These are phyloP conservation scores for Plasmodium gonderi DNA, from an alignment of 169 alveolate genomes.

Conservation along the genomic window DNA sequence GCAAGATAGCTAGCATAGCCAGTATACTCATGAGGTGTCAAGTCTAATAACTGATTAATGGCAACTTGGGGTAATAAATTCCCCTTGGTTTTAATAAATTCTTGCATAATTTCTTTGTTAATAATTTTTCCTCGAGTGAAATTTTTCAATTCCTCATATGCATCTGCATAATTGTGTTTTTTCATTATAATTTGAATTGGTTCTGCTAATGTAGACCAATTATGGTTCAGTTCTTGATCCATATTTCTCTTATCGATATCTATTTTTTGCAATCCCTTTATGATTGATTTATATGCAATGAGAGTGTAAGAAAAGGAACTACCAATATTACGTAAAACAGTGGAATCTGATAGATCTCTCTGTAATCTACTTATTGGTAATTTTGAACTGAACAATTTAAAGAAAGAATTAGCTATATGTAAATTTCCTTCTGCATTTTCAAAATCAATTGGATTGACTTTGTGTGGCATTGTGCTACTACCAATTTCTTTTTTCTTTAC, in stretches of 20 bases:
- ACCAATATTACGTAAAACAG: slow-evolving; percentile 94
- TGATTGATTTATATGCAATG: slow-evolving; percentile 86
- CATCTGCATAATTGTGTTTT: slow-evolving; percentile 81
- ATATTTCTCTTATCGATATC: slow-evolving; percentile 82
- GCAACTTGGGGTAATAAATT: slow-evolving; percentile 30
- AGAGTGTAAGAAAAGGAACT: slow-evolving; percentile 89
- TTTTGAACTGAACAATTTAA: slow-evolving; percentile 89
- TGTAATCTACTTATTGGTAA: slow-evolving; percentile 94
- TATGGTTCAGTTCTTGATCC: slow-evolving; percentile 86
- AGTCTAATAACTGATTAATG: slow-evolving; percentile 16
- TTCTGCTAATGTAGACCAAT: slow-evolving; percentile 96
- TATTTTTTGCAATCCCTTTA: slow-evolving; percentile 89
- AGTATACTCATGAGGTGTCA: slow-evolving; percentile 50
- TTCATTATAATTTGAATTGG: slow-evolving; percentile 93
- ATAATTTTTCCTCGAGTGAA: slow-evolving; percentile 78
- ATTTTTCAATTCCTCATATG: slow-evolving; percentile 80
- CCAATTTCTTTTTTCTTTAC: slow-evolving; percentile 93
- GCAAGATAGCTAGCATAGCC: slow-evolving; percentile 68
- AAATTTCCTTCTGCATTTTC: slow-evolving; percentile 98
- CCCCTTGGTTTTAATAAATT: slow-evolving; percentile 60
- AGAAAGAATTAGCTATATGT: slow-evolving; percentile 92
- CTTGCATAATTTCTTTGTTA: slow-evolving; percentile 67
- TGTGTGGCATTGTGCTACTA: slow-evolving; percentile 98
- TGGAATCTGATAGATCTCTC: slow-evolving; percentile 96
- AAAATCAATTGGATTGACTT: slow-evolving; percentile 96